A percentile compares a stretch with the other conserved stretches of the same genome.
Evolutionary conservation across 495 filamentous ascomycete species (phyloP).

Genomic region (Xylaria scruposa): DNA sequence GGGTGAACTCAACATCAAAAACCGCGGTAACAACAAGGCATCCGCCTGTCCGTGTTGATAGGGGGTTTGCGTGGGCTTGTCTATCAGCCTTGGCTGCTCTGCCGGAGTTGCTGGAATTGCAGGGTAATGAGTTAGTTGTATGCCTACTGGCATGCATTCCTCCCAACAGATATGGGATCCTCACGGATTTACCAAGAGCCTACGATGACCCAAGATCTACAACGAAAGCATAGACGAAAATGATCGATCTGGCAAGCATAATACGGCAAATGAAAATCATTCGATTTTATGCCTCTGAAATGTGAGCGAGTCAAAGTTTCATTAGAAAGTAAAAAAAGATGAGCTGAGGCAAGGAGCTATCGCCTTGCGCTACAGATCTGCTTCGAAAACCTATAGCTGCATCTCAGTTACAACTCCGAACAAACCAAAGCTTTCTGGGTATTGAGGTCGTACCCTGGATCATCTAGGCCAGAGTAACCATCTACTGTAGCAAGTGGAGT

Average conservation of each 20-base stretch:
- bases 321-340: constrained; percentile 14
- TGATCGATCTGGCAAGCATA: neutral
- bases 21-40: constrained; percentile 8
- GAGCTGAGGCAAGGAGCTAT: constrained; percentile 15
- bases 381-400: constrained; percentile 1
- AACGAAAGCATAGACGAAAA: constrained; percentile 9
- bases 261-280: neutral
- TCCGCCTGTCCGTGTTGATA: constrained; percentile 20
- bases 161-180: constrained; percentile 26
- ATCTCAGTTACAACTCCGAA: neutral
- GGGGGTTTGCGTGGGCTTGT: constrained; percentile 13
- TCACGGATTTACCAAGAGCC: constrained; percentile 19
- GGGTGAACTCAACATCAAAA: constrained; percentile 7
- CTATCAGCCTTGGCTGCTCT: constrained; percentile 28
- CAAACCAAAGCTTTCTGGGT: neutral
- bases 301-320: neutral
- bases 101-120: constrained; percentile 24
- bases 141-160: constrained; percentile 20
- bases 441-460: neutral
- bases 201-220: constrained; percentile 25
- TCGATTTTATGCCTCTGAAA: neutral
- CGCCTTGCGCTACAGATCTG: constrained; percentile 8
- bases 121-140: constrained; percentile 1
- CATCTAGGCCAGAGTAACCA: neutral
- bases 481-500: neutral